Evolutionary conservation across 75 land plant genomes (phyloP).

Genomic region (Pinus tabuliformis): DNA sequence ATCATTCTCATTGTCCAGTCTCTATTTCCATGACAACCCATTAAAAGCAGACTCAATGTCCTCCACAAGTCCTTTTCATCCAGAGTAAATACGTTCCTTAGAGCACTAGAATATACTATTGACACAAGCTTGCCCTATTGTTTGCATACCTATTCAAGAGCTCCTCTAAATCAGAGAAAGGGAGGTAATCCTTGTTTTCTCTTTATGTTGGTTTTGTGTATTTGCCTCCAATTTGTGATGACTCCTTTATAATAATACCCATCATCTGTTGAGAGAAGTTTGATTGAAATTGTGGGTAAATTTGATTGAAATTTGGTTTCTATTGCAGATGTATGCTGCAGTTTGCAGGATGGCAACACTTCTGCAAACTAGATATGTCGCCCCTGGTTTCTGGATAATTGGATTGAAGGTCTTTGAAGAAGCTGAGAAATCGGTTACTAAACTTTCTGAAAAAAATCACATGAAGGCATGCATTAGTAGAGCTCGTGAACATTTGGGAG

Average conservation of each 20-base stretch:
- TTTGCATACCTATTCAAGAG: no score
- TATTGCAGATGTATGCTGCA: constrained; percentile 71
- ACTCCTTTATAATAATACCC: background rate
- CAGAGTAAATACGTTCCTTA: no score
- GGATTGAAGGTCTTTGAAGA: constrained; percentile 76
- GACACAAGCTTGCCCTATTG: no score
- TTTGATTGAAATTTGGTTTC: background rate
- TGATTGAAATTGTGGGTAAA: background rate
- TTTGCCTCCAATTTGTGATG: no score
- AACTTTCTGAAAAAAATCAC: constrained; percentile 49
- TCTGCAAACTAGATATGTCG: constrained; percentile 75
- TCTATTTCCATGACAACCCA: no score
- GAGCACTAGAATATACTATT: no score
- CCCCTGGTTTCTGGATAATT: constrained; percentile 76
- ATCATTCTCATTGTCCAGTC: no score
- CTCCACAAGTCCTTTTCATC: no score
- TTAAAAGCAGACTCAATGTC: no score
- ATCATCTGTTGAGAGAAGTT: background rate
- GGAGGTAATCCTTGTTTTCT: no score
- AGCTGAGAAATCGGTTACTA: constrained; percentile 40
- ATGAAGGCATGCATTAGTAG: constrained; percentile 46
- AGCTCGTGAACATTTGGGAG: constrained; percentile 36
- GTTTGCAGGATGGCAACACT: constrained; percentile 81
- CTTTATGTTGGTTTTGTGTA: no score
- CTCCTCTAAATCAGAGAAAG: no score